Conservation (phyloP, 352 stramenopile genomes). For the Phytophthora pisi region DNA sequence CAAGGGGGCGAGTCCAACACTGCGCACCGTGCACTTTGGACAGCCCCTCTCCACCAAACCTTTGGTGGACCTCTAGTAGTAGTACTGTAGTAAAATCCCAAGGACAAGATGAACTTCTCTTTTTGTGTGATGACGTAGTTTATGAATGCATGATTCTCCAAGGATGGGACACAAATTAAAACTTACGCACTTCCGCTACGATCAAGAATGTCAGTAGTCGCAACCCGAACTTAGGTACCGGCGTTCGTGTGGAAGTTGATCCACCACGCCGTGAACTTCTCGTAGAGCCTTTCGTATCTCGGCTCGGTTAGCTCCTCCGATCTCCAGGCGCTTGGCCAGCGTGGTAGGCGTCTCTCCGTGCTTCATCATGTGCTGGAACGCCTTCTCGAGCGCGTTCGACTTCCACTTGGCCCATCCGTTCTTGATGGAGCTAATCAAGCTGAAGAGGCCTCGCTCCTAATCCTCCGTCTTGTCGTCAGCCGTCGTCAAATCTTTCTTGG, state of each 20-base stretch:
- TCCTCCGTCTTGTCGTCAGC: background rate
- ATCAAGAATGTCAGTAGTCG: background rate
- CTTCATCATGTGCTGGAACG: slow-evolving; percentile 25
- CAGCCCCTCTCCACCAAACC: too few relatives aligned
- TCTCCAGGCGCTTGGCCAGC: slow-evolving; percentile 15
- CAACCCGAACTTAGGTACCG: background rate
- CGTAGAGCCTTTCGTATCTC: slow-evolving; percentile 11
- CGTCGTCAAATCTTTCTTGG: slow-evolving; percentile 11
- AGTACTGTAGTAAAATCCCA: too few relatives aligned
- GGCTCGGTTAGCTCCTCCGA: slow-evolving; percentile 9
- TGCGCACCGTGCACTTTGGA: too few relatives aligned
- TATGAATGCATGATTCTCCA: too few relatives aligned
- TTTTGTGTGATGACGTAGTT: too few relatives aligned
- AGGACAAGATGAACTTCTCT: too few relatives aligned
- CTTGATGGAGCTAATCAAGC: slow-evolving; percentile 15
- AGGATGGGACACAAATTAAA: too few relatives aligned
- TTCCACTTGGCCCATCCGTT: slow-evolving; percentile 17
- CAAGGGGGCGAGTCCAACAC: too few relatives aligned
- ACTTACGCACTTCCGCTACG: too few relatives aligned
- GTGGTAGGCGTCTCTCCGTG: slow-evolving; percentile 13
- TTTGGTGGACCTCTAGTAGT: too few relatives aligned
- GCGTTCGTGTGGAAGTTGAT: background rate
- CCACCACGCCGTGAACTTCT: slow-evolving; percentile 12
- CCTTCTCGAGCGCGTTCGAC: slow-evolving; percentile 3
- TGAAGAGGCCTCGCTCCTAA: slow-evolving; percentile 18